Evolutionary conservation across 495 filamentous ascomycete species (phyloP).

Genomic region (Hyaloscypha bicolor): DNA sequence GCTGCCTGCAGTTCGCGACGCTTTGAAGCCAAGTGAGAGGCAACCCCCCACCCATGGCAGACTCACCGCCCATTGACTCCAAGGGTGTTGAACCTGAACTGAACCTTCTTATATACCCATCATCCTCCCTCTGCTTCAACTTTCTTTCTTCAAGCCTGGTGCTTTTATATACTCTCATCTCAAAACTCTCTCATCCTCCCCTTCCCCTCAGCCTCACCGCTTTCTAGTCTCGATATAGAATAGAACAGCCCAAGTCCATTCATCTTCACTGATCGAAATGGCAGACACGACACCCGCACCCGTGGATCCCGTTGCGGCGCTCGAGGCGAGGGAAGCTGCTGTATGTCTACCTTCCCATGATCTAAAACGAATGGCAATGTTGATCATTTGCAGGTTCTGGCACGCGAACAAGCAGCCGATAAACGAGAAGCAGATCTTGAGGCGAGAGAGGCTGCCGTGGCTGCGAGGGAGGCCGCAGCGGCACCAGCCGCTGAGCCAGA

Average conservation of each 20-base stretch:
- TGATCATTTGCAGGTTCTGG: not conserved
- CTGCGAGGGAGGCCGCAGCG: slow-evolving; percentile 3
- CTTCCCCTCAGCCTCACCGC: not conserved
- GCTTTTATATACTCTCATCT: slow-evolving; percentile 8
- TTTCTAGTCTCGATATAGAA: not conserved
- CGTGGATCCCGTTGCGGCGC: slow-evolving; percentile 2
- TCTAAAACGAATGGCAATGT: too few species aligned
- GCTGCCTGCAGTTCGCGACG: not conserved
- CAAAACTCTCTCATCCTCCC: not conserved
- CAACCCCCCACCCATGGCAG: not conserved
- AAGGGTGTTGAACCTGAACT: not conserved
- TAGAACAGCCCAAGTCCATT: slow-evolving; percentile 2
- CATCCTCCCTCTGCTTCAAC: not conserved
- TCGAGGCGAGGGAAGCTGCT: slow-evolving; percentile 26
- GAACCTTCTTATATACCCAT: slow-evolving; percentile 2
- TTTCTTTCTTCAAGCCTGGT: slow-evolving; percentile 15
- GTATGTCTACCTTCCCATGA: not conserved
- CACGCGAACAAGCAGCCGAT: slow-evolving; percentile 15
- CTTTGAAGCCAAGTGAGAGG: not conserved
- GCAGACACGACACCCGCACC: slow-evolving; percentile 5
- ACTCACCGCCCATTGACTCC: slow-evolving; percentile 2
- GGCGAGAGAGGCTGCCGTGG: slow-evolving; percentile 17
- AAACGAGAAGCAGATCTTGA: slow-evolving; percentile 9
- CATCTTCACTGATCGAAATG: slow-evolving; percentile 24
- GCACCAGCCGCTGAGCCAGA: slow-evolving; percentile 1